Percentiles rank a stretch among this genome's conserved stretches.
phyloP scores from a whole-genome alignment of 129 eudicot species.

The Sambucus nigra region DNA sequence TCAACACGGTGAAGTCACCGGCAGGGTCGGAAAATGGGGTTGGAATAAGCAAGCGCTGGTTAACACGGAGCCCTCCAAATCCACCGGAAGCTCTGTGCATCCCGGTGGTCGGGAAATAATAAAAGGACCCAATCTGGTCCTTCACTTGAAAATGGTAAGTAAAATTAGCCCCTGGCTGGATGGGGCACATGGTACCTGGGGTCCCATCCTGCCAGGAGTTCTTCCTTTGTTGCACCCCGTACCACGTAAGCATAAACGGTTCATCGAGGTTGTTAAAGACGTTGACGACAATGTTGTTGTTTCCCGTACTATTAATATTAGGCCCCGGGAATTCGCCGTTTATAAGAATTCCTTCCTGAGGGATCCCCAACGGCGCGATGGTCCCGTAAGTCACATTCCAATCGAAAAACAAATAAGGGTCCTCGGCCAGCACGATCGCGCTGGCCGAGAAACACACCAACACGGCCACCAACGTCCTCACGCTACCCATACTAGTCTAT shows the following conservation, averaged over 20 bases:
- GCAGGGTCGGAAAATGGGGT: constrained; percentile 40
- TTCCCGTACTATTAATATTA: constrained; percentile 33
- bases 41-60: constrained; percentile 46
- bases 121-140: constrained; percentile 54
- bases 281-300: constrained; percentile 47
- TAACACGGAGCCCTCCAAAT: constrained; percentile 28
- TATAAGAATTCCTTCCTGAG: constrained; percentile 40
- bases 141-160: constrained; percentile 50
- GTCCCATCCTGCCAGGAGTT: constrained; percentile 51
- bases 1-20: constrained; percentile 30
- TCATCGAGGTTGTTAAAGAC: constrained; percentile 46
- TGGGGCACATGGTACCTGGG: constrained; percentile 50
- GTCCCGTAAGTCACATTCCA: constrained; percentile 48
- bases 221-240: constrained; percentile 53
- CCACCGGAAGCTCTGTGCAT: constrained; percentile 49
- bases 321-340: constrained; percentile 50
- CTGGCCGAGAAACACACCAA: constrained; percentile 9
- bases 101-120: constrained; percentile 35
- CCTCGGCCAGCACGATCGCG: constrained; percentile 18
- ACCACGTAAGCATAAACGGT: constrained; percentile 45
- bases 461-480: neutral
- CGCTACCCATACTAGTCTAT: too few relatives aligned
- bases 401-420: constrained; percentile 29
- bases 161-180: constrained; percentile 38
- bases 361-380: constrained; percentile 38